Base-by-base conservation (phyloP, 441 rosid species). In the Manihot esculenta region DNA sequence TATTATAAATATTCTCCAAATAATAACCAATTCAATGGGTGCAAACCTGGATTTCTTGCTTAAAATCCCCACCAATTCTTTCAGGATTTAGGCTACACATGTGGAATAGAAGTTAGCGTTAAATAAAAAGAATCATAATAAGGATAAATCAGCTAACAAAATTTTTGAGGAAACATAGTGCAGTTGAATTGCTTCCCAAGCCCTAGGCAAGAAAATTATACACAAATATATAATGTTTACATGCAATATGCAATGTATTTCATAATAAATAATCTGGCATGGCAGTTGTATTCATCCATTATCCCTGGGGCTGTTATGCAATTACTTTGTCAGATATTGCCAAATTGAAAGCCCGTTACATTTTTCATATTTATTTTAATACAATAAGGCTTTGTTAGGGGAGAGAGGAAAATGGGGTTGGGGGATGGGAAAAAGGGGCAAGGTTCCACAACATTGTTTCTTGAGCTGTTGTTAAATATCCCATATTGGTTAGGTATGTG, bases 31-130 rank as follows among this genome's bases (percentile, higher is more conserved):
- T 47, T 73, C 11, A 11, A 15, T n/a, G 10, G 70, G 64, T 30
- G 66, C 72, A 65, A 79, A 88, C 97, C 77, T 94, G 99, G 76
- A 90, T 82, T 82, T 94, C 97, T 86, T 94, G 85, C 85, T 87
- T 90, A 82, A 92, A 92, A 79, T 94, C 97, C 73, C 96, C 97
- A 54, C 94, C 97, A 72, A 90, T 87, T 78, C 99, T 85, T 77
- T 94, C 99, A 47, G 99, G 97, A 81, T 94, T 94, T 70, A 94
- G 70, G 83, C 99, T 94, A 72, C 55, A 72, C 10, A 64, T 33
- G 66, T 49, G 69, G 45, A 63, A 74, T 5, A 69, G 50, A 69
- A 59, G 63, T 76, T 21, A 23, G 53, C 12, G 65, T 23, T 23
- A 72, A 7, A n/a, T n/a, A n/a, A 48, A 64, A 45, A 49, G 33